Base-by-base conservation (phyloP, 1,284 basidiomycete species). In the Leccinum pallidistipes region DNA sequence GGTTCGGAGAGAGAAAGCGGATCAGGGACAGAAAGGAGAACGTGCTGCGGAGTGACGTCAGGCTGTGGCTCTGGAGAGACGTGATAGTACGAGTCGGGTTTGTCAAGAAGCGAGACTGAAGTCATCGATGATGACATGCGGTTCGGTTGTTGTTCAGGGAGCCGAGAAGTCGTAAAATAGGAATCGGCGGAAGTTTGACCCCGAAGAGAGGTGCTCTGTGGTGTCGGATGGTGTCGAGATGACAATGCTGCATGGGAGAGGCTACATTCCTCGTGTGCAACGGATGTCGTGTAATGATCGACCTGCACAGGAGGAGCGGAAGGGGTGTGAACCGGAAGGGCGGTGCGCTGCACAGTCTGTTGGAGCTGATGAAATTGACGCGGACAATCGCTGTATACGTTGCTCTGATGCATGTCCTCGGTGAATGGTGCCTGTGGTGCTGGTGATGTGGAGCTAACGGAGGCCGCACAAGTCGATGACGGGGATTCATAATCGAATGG, bases 321-420 rank as follows among this genome's bases (percentile, higher is more conserved):
- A 57, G 72, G 56, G 29, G 62, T 53, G 43, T 71, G 72, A 68
- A 57, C 58, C 58, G 71, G 59, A 38, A 73, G 64, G 64, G 66
- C 57, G 7, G 70, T 65, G 70, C 69, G 72, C 50, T 71, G 62
- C 59, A 73, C 29, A 62, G 24, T 64, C 50, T 63, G 72, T 63
- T 75, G 73, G 69, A 74, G 72, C 62, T 73, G 73, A 62, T 75
- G 64, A 65, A 72, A 76, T 64, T 73, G 71, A 62, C 63, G 69
- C 6, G 65, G 64, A 54, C 63, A 64, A 69, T 75, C 70, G 58
- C 53, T 63, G 68, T 71, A 72, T 45, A 61, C 49, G 63, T 59
- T 60, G 56, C 4, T 36, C 12, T 64, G 74, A 49, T 63, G 71
- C 65, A 72, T 68, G 71, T 65, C 69, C n/a, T 72, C 62, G 6